A percentile compares a stretch with the other conserved stretches of the same genome.
phyloP scores from a whole-genome alignment of 2,329 filamentous ascomycete genomes.

The Aspergillus eucalypticola region DNA sequence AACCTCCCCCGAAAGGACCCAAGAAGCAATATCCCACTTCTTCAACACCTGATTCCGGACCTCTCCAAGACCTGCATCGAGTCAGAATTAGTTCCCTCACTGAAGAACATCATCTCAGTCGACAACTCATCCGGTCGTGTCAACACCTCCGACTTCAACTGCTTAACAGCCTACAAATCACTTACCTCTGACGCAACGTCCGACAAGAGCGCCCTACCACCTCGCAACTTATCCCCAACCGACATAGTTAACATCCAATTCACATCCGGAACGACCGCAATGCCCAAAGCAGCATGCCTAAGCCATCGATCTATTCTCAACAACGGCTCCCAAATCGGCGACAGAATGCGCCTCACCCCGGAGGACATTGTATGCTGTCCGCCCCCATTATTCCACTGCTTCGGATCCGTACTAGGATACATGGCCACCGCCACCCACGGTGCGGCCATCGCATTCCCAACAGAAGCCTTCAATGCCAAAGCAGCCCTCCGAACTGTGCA shows the following conservation, averaged over 20 bases:
- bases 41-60: conserved; percentile 56
- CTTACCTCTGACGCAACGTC: conserved; percentile 46
- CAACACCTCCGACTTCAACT: conserved; percentile 44
- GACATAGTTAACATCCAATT: conserved; percentile 96
- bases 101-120: conserved; percentile 72
- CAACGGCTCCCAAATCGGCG: conserved; percentile 81
- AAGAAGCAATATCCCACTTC: conserved; percentile 59
- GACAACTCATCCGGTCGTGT: conserved; percentile 69
- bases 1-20: conserved; percentile 70
- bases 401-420: conserved; percentile 88
- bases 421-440: conserved; percentile 89
- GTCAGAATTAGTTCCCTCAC: conserved; percentile 64
- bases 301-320: conserved; percentile 86
- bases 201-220: conserved; percentile 44
- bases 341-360: conserved; percentile 76
- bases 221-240: conserved; percentile 53
- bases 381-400: conserved; percentile 67
- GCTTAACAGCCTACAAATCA: conserved; percentile 51
- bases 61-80: conserved; percentile 47
- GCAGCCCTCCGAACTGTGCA: conserved; percentile 67
- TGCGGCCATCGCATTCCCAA: conserved; percentile 78
- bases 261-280: conserved; percentile 89
- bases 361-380: conserved; percentile 69
- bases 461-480: conserved; percentile 79
- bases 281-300: conserved; percentile 88